Evolutionary conservation across 495 filamentous ascomycete genomes (phyloP).

Genomic region (Cladorrhinum samala): DNA sequence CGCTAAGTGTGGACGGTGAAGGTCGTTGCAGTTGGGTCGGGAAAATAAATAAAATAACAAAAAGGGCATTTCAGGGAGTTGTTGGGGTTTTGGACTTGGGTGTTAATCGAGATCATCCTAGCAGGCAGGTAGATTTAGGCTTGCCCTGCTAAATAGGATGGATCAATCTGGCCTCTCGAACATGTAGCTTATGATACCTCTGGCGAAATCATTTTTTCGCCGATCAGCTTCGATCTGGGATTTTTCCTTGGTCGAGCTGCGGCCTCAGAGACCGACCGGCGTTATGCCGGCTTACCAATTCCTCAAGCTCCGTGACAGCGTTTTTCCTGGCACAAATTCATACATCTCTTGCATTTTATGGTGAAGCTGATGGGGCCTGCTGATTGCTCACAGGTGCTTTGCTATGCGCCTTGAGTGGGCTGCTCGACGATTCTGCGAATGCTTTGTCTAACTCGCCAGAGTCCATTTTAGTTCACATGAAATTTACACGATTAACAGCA

Average conservation of each 20-base stretch:
- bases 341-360: background rate
- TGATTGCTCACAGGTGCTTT: background rate
- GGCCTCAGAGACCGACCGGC: conserved; percentile 62
- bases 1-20: conserved; percentile 57
- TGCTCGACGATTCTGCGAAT: too few relatives aligned
- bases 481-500: too few relatives aligned
- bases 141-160: background rate
- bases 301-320: conserved; percentile 15
- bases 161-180: conserved; percentile 20
- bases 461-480: too few relatives aligned
- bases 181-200: conserved; percentile 17
- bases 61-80: conserved; percentile 23
- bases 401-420: too few relatives aligned
- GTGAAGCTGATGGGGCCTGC: background rate
- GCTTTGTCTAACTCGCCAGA: too few relatives aligned
- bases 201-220: conserved; percentile 28
- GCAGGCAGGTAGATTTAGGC: background rate
- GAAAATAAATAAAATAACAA: conserved; percentile 27
- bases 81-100: conserved; percentile 18
- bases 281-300: conserved; percentile 48
- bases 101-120: conserved; percentile 14
- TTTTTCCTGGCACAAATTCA: background rate
- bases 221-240: conserved; percentile 37
- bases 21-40: conserved; percentile 15
- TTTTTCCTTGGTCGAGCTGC: conserved; percentile 42